Evolutionary conservation across 2,329 filamentous ascomycete genomes (phyloP), one percentile per base, ranked within the genome.

Genomic region (Blastomyces parvus): DNA sequence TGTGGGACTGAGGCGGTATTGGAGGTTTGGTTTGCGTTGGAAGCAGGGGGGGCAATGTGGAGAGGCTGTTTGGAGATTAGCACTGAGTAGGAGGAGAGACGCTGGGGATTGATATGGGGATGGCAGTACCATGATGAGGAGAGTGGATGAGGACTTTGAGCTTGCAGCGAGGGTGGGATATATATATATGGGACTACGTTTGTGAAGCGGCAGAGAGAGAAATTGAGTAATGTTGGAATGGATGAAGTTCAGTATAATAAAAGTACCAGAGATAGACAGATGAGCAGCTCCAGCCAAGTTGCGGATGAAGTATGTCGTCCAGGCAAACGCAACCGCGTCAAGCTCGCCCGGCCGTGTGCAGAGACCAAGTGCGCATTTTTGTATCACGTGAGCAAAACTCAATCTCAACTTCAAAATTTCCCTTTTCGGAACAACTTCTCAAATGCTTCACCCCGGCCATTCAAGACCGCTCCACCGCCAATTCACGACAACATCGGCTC

Each of bases 41-140:
- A 74, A 71, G 86, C 77, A 65, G 86, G 76, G 74, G 94, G 94
- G 69, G 90, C 86, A 79, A 99, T 89, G 80, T 91, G 91, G 84
- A 97, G 89, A 73, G 90, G 88, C 90, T 95, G 76, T 65, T 59
- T 64, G 60, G 64, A 61, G 59, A 61, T 62, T n/a, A 58, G 59
- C 62, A 36, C 1, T 13, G 36, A 36, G 22, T 46, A 42, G 52
- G 61, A 19, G 60, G 17, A 14, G 44, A 42, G 36, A 27, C 36
- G 56, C n/a, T 36, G 22, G 3, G 59, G 40, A n/a, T n/a, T n/a
- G n/a, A n/a, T n/a, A 25, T 30, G 58, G 46, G 30, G 42, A 27
- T 42, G 46, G 55, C 33, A 53, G 1, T 60, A 66, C 62, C 64
- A 65, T 65, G 59, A 60, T 62, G 25, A 22, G 30, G 46, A 33